Conservation (phyloP, 1,284 basidiomycete species). For the Heterobasidion parviporum region DNA sequence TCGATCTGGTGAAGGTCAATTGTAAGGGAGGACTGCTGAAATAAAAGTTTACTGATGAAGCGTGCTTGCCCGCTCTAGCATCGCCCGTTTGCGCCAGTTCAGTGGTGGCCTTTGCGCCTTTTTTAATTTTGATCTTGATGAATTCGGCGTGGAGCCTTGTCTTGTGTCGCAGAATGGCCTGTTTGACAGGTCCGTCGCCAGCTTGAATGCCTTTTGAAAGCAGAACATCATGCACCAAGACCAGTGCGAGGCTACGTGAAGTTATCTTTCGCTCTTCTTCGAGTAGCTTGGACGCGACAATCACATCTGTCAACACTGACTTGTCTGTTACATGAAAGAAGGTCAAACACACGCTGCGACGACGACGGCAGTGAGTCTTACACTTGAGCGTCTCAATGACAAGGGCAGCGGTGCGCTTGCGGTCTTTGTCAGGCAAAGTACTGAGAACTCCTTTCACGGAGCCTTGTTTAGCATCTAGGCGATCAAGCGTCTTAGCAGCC, state of each 20-base stretch:
- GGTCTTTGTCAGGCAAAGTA: constrained; percentile 64
- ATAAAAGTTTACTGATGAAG: neutral
- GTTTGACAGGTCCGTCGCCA: constrained; percentile 80
- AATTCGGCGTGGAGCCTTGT: constrained; percentile 84
- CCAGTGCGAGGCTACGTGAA: constrained; percentile 65
- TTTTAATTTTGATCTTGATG: constrained; percentile 76
- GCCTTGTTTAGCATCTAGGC: constrained; percentile 78
- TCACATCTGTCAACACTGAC: constrained; percentile 55
- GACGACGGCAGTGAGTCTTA: constrained; percentile 31
- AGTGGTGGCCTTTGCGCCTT: constrained; percentile 54
- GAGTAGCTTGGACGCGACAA: constrained; percentile 56
- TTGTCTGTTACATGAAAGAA: constrained; percentile 47
- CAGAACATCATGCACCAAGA: constrained; percentile 84
- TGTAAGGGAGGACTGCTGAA: neutral
- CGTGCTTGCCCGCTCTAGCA: constrained; percentile 44
- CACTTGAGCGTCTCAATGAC: constrained; percentile 92
- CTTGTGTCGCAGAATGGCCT: constrained; percentile 77
- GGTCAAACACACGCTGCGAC: neutral
- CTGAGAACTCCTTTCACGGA: constrained; percentile 77
- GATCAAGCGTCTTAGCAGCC: constrained; percentile 75
- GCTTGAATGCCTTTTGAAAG: constrained; percentile 79
- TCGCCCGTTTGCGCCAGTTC: constrained; percentile 62
- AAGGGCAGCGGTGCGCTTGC: constrained; percentile 71
- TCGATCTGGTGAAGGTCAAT: constrained; percentile 31
- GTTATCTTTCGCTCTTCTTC: constrained; percentile 75